Conservation (phyloP, 2,329 filamentous ascomycete species). For the Colletotrichum sp. region DNA sequence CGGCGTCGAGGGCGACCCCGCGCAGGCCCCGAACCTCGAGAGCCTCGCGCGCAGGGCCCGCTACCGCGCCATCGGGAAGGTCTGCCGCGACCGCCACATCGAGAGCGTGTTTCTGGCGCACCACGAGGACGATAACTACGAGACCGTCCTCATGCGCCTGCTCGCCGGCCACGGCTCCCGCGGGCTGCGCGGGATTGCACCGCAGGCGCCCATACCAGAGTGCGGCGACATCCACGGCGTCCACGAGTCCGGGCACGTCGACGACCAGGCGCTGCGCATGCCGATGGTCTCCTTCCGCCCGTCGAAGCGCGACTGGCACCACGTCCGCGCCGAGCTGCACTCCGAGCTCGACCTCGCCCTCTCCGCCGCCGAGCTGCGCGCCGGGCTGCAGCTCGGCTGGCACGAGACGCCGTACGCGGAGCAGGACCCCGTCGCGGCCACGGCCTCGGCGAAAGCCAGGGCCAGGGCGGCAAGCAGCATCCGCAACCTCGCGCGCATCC, state of each 20-base stretch:
- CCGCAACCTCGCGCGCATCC: slow-evolving; percentile 27
- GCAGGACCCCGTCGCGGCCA: slow-evolving; percentile 25
- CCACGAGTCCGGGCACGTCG: slow-evolving; percentile 66
- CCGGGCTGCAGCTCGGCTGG: slow-evolving; percentile 16
- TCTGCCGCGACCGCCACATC: slow-evolving; percentile 58
- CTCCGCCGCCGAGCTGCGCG: slow-evolving; percentile 21
- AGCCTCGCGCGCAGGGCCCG: slow-evolving; percentile 75
- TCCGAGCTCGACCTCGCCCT: slow-evolving; percentile 31
- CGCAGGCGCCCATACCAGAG: slow-evolving; percentile 77
- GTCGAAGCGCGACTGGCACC: slow-evolving; percentile 26
- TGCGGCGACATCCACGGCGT: slow-evolving; percentile 77
- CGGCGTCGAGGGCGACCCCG: slow-evolving; percentile 31
- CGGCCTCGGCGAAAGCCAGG: slow-evolving; percentile 20
- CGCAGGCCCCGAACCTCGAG: slow-evolving; percentile 70
- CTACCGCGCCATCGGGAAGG: slow-evolving; percentile 72
- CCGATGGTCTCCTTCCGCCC: slow-evolving; percentile 46
- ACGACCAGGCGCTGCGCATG: slow-evolving; percentile 43
- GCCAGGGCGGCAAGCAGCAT: slow-evolving; percentile 6
- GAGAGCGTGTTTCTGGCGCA: slow-evolving; percentile 78
- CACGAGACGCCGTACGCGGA: slow-evolving; percentile 19
- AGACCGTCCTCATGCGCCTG: slow-evolving; percentile 85
- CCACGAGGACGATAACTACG: slow-evolving; percentile 88
- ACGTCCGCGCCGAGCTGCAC: slow-evolving; percentile 22
- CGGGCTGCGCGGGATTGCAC: slow-evolving; percentile 75
- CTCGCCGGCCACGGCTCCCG: slow-evolving; percentile 68